Base-by-base conservation (phyloP, 2,329 filamentous ascomycete species). In the Colletotrichum gloeosporioides region DNA sequence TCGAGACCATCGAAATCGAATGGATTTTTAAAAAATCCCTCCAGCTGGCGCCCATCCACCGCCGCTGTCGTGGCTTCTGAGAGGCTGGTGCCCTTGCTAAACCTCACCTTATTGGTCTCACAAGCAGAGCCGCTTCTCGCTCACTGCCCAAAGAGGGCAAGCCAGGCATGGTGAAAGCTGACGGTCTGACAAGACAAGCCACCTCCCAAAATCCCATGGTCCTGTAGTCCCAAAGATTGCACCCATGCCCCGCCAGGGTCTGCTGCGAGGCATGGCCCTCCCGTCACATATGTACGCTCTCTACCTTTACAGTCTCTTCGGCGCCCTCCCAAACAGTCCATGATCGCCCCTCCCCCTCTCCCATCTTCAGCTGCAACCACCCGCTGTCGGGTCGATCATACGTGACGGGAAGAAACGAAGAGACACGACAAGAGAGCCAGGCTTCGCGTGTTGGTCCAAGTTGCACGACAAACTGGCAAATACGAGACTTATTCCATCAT, bases 311-410 rank as follows among this genome's bases (percentile, higher is more conserved):
- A 39, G 39, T 75, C 44, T 57, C 34, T 44, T 61, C 49, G 34
- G 66, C 59, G 32, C 65, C 75, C 70, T 73, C 74, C 70, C 70
- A 62, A 75, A 63, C 44, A 27, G 53, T 34, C 44, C 65, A 77
- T 77, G 75, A 77, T 77, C 75, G 63, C 55, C 61, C 27, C 18
- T 10, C 10, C 10, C 44, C 39, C 70, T 53, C 36, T 67, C 59
- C 27, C 61, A 53, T 61, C 32, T 62, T 29, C 29, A 44, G 53
- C 66, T 77, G 75, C 71, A 71, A 53, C 53, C 29, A 55, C 15
- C 72, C 71, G 66, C 44, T 71, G 57, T 29, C 55, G 61, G 55
- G 66, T 75, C 75, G 72, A 71, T 77, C 72, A 77, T 76, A 62
- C n/a, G 9, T 49, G 36, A 67, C 53, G 59, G 25, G 18, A 59